phyloP scores from a whole-genome alignment of 78 protist species.

The Tieghemostelium lacteum region DNA sequence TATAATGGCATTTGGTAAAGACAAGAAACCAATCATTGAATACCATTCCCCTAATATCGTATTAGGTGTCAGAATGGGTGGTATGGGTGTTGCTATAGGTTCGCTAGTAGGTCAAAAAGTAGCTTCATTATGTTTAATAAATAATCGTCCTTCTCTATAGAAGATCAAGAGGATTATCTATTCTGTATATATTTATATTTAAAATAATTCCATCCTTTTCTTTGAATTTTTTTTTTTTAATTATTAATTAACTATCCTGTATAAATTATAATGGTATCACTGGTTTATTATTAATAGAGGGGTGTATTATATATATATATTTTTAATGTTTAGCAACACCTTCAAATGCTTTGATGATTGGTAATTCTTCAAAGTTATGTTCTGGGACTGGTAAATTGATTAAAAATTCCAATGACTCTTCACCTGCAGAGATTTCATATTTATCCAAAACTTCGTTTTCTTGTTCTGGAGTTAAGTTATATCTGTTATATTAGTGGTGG shows the following conservation, averaged over 20 bases:
- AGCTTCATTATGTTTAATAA: not conserved
- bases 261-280: no score
- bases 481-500: conserved; percentile 16
- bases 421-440: conserved; percentile 49
- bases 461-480: conserved; percentile 76
- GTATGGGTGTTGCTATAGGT: conserved; percentile 46
- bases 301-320: no score
- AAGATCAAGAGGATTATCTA: no score
- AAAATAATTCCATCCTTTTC: no score
- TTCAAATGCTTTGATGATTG: conserved; percentile 25
- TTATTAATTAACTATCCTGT: no score
- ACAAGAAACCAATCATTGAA: conserved; percentile 33
- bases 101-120: conserved; percentile 17
- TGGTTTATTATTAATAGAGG: no score
- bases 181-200: no score
- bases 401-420: conserved; percentile 15
- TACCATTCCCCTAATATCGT: conserved; percentile 2
- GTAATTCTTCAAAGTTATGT: conserved; percentile 61
- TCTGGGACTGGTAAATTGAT: conserved; percentile 65
- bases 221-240: no score
- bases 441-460: conserved; percentile 38
- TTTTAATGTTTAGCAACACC: no score
- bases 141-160: no score
- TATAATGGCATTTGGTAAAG: conserved; percentile 32
- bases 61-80: conserved; percentile 43